These are phyloP conservation scores for Ambrosiella beaveri DNA, from an alignment of 2,329 filamentous ascomycete species.

Conservation along the genomic window DNA sequence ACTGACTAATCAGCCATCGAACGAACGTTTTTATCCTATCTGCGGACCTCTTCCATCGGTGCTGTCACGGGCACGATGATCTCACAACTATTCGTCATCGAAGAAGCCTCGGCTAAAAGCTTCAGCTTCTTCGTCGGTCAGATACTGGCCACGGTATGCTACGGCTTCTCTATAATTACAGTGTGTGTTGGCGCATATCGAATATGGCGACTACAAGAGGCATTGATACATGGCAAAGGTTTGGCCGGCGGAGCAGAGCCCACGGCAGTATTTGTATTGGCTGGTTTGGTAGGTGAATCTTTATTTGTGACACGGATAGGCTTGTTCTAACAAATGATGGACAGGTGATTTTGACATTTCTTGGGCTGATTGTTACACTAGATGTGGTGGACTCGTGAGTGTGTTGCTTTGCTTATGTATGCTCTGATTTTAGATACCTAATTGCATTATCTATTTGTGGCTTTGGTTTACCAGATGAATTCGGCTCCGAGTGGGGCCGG, in stretches of 20 bases:
- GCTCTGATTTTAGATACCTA: not conserved
- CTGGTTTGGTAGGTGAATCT: not conserved
- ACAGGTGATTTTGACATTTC: slow-evolving; percentile 1
- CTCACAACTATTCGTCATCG: slow-evolving; percentile 48
- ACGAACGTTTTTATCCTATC: slow-evolving; percentile 56
- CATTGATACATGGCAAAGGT: slow-evolving; percentile 19
- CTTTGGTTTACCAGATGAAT: too few relatives aligned
- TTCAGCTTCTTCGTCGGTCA: slow-evolving; percentile 37
- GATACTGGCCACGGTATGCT: slow-evolving; percentile 33
- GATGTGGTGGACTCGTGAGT: not conserved
- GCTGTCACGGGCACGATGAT: slow-evolving; percentile 49
- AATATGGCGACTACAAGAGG: slow-evolving; percentile 19
- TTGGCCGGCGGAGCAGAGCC: slow-evolving; percentile 17
- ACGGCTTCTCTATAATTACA: slow-evolving; percentile 23
- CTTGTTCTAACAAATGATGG: not conserved
- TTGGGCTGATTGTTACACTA: slow-evolving; percentile 1
- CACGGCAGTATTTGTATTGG: slow-evolving; percentile 1
- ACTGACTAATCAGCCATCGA: slow-evolving; percentile 40
- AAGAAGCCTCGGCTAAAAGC: slow-evolving; percentile 31
- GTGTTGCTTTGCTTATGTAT: not conserved
- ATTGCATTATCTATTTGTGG: too few relatives aligned
- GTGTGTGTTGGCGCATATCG: slow-evolving; percentile 19
- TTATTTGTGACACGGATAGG: not conserved
- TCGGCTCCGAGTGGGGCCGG: too few relatives aligned
- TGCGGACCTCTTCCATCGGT: slow-evolving; percentile 52